These are phyloP conservation scores for Tylopilus subfusipes DNA, from an alignment of 768 basidiomycete species.

Conservation along the genomic window DNA sequence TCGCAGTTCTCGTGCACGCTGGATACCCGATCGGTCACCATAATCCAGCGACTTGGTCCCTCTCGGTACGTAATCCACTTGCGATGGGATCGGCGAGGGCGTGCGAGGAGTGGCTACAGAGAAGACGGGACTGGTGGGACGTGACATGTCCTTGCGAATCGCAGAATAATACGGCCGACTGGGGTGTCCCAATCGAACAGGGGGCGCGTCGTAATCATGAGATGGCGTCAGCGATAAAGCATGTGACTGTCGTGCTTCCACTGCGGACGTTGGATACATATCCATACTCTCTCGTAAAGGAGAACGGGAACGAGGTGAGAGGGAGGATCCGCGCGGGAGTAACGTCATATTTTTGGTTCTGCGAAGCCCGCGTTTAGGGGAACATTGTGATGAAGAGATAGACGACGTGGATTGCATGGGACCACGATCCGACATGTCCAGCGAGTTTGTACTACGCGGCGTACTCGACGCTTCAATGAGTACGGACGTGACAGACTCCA, in stretches of 20 bases:
- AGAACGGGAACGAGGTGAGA: slow-evolving; percentile 20
- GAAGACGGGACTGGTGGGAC: slow-evolving; percentile 35
- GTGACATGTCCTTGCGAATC: slow-evolving; percentile 48
- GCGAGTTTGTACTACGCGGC: slow-evolving; percentile 19
- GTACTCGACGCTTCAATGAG: slow-evolving; percentile 20
- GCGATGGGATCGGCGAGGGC: slow-evolving; percentile 25
- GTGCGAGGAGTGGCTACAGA: slow-evolving; percentile 26
- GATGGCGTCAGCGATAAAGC: slow-evolving; percentile 20
- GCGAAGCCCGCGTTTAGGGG: slow-evolving; percentile 36
- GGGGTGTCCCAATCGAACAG: slow-evolving; percentile 47
- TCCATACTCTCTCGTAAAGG: slow-evolving; percentile 24
- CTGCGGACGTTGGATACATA: slow-evolving; percentile 10
- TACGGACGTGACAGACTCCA: slow-evolving; percentile 20
- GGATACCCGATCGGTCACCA: slow-evolving; percentile 18
- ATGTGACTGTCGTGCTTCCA: slow-evolving; percentile 21
- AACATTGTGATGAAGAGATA: slow-evolving; percentile 24
- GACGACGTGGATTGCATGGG: slow-evolving; percentile 22
- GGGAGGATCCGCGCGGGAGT: slow-evolving; percentile 27
- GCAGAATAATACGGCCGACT: slow-evolving; percentile 53
- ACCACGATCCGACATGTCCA: slow-evolving; percentile 14
- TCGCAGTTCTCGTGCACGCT: slow-evolving; percentile 19
- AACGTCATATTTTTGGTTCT: slow-evolving; percentile 38
- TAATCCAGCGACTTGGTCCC: slow-evolving; percentile 35
- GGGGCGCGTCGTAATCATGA: slow-evolving; percentile 20
- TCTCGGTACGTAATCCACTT: slow-evolving; percentile 21